Evolutionary conservation across 1,139 yeast genomes (phyloP).

Genomic region (Yamadazyma friedrichii): DNA sequence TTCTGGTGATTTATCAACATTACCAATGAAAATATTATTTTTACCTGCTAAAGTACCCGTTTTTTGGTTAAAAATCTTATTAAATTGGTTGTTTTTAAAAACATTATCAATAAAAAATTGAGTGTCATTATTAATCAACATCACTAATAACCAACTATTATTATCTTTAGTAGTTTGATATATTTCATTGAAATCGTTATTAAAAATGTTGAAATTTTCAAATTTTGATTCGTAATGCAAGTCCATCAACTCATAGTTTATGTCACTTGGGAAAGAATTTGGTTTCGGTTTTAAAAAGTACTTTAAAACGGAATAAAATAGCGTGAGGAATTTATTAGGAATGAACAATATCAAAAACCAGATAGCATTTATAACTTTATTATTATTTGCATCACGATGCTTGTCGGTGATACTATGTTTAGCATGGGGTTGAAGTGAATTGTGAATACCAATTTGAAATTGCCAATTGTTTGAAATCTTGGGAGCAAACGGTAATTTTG

Average conservation of each 20-base stretch:
- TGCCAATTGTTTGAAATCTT: slow-evolving; percentile 42
- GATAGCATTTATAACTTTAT: slow-evolving; percentile 23
- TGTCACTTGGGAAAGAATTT: slow-evolving; percentile 11
- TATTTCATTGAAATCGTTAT: slow-evolving; percentile 39
- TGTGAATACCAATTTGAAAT: slow-evolving; percentile 46
- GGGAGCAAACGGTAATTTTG: slow-evolving; percentile 44
- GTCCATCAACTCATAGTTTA: slow-evolving; percentile 13
- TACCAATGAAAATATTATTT: slow-evolving; percentile 41
- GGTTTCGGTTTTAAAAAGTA: slow-evolving; percentile 21
- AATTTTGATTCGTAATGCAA: slow-evolving; percentile 8
- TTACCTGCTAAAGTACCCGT: slow-evolving; percentile 35
- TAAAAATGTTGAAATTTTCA: slow-evolving; percentile 1
- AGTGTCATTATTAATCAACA: slow-evolving; percentile 37
- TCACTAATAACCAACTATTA: slow-evolving; percentile 44
- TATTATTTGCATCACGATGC: background rate
- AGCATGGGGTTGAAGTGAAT: slow-evolving; percentile 18
- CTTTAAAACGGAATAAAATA: slow-evolving; percentile 34
- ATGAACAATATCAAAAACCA: slow-evolving; percentile 47
- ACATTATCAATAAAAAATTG: slow-evolving; percentile 29
- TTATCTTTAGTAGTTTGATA: slow-evolving; percentile 41
- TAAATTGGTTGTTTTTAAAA: slow-evolving; percentile 27
- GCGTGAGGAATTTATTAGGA: slow-evolving; percentile 40
- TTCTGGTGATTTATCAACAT: slow-evolving; percentile 44
- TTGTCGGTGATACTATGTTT: background rate
- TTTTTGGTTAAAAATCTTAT: slow-evolving; percentile 30